Evolutionary conservation across 495 filamentous ascomycete species (phyloP).

Genomic region (Amphirosellinia nigrospora): DNA sequence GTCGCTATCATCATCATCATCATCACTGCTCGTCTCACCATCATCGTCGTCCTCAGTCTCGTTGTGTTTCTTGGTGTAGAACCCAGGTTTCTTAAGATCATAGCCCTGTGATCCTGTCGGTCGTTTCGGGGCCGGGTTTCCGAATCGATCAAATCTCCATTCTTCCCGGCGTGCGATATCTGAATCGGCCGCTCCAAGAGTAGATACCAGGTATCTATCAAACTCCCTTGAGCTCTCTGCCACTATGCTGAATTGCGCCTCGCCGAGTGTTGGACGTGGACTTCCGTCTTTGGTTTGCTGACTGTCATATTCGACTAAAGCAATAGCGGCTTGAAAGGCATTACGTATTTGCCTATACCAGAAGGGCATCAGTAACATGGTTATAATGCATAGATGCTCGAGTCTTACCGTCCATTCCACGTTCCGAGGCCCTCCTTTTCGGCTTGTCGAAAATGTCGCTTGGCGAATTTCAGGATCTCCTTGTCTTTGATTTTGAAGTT

Average conservation of each 20-base stretch:
- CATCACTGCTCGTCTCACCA: conserved; percentile 5
- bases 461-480: conserved; percentile 25
- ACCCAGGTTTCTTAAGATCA: background rate
- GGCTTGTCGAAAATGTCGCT: conserved; percentile 19
- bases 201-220: conserved; percentile 31
- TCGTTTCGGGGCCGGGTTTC: background rate
- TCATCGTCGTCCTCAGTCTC: background rate
- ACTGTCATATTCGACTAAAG: conserved; percentile 33
- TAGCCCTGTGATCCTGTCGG: background rate
- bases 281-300: conserved; percentile 17
- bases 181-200: conserved; percentile 28
- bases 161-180: conserved; percentile 29
- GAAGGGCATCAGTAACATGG: background rate
- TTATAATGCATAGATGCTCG: background rate
- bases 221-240: conserved; percentile 36
- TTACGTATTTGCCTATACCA: conserved; percentile 34
- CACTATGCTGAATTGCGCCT: conserved; percentile 35
- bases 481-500: conserved; percentile 32
- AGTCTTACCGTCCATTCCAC: conserved; percentile 38
- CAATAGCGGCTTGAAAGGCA: conserved; percentile 42
- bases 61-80: background rate
- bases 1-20: background rate
- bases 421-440: conserved; percentile 27
- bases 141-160: conserved; percentile 22
- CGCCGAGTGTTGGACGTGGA: conserved; percentile 22